Evolutionary conservation across 805 yeast species (phyloP), one percentile per base, ranked within the genome.

Genomic region (Metschnikowia koreensis): DNA sequence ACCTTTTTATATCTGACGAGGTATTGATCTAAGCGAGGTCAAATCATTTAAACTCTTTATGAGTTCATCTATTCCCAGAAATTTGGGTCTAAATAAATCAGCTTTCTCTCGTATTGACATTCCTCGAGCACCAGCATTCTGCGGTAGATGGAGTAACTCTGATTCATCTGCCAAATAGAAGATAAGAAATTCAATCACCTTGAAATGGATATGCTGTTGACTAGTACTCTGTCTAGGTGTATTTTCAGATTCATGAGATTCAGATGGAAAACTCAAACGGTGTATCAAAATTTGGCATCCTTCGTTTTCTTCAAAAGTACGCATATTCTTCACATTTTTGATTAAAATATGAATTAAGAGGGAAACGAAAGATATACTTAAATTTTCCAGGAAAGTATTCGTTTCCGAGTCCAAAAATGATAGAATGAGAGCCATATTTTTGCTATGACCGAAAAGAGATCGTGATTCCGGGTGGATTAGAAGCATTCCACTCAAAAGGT

Each of bases 91-190:
- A 55, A 74, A 73, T 40, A 69, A 60, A 13, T 61, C 61, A 2
- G 75, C 65, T 54, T 74, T 74, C 41, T 74, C 71, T 47, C 60
- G 46, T 1, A 67, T 48, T 9, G 52, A 37, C 22, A 46, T 28
- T n/a, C 16, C 33, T 7, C 37, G 50, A 15, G 28, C 50, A 11
- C 47, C 52, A 11, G 17, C 26, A 34, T 52, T 48, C 28, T 46
- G 48, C 28, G 45, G 54, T 27, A 41, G 50, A 6, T 38, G 40
- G 26, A 29, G 51, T n/a, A 55, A 51, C 17, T 48, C 57, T n/a
- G 78, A 67, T 64, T 86, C 93, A 11, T 89, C 90, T 8, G 81
- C 74, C 50, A 87, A 66, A 60, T 87, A 86, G 62, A 86, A 84
- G 50, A 86, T 80, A 47, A 87, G 68, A 63, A 86, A 87, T 67